Base-by-base conservation (phyloP, 148 eudicot species). In the Amaranthus cruentus region DNA sequence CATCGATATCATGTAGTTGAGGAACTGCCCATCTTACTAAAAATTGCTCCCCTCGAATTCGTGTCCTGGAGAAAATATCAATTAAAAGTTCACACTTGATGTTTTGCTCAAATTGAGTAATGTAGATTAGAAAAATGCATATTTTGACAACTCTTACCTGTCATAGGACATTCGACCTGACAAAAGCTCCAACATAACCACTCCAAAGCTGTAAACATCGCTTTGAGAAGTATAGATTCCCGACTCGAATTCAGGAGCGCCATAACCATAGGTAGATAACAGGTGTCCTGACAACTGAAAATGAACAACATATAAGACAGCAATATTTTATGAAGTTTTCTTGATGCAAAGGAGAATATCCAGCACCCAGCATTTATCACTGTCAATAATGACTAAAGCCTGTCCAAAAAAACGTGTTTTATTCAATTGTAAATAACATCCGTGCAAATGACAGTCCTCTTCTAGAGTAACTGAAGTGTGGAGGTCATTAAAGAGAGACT, bases 141-240 rank as follows among this genome's bases (percentile, higher is more conserved):
- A 2, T 28, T 28, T 28, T 73, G 60, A 69, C 48, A 67, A 56
- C 7, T 68, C 65, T 73, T 83, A 95, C 98, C 91, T 90, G 87
- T 89, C 98, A 76, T 95, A 83, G 14, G 98, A 91, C 85, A 75
- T 87, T 82, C 97, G 88, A 80, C 98, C 98, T 6, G 98, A 91
- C 78, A 95, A 81, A 66, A 95, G 90, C 81, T 95, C 98, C 69
- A 95, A 74, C 98, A 95, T 90, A 72, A 95, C 97, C 75, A 95
- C 98, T 71, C 98, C 98, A 76, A 95, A 91, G 86, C 98, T 91
- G 79, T 89, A 94, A 69, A 95, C 97, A 73, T 95, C 98, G 69
- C 97, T 95, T 83, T 85, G 87, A 11, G 80, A 56, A 73, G 93
- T 95, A 82, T 88, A 95, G 11, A 88, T 82, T 78, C 98, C 98